Conservation (phyloP, 164 flowering plant genomes). For the Aristolochia contorta region DNA sequence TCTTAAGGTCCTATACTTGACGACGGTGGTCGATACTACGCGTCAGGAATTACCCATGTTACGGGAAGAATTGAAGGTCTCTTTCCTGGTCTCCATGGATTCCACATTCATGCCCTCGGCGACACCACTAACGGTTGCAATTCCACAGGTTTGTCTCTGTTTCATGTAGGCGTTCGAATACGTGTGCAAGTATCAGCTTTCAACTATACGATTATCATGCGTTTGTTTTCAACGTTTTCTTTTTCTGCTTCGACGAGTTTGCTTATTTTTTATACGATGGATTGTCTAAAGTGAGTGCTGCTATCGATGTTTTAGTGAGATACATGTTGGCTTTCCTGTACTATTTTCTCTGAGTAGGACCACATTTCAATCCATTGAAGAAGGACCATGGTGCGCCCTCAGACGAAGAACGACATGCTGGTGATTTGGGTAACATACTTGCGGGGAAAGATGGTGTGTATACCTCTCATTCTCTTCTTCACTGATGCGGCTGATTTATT, state of each 20-base stretch:
- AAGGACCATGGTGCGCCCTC: slow-evolving; percentile 72
- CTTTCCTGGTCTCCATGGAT: slow-evolving; percentile 75
- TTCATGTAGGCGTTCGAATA: neutral
- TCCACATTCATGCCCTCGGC: slow-evolving; percentile 88
- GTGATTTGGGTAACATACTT: slow-evolving; percentile 84
- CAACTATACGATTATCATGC: no score
- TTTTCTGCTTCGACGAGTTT: neutral
- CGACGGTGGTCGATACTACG: neutral
- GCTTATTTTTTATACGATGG: neutral
- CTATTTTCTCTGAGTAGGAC: slow-evolving; percentile 30
- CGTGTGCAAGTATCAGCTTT: no score
- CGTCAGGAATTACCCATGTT: slow-evolving; percentile 51
- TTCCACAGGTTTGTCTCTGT: slow-evolving; percentile 52
- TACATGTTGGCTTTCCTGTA: neutral
- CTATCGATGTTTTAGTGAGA: neutral
- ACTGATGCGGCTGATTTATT: neutral
- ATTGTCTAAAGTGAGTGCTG: neutral
- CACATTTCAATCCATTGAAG: slow-evolving; percentile 80
- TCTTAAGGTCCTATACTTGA: neutral
- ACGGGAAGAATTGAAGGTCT: slow-evolving; percentile 67
- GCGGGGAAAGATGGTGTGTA: slow-evolving; percentile 64
- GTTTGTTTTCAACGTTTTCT: neutral
- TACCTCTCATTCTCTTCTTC: neutral
- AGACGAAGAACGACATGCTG: slow-evolving; percentile 67
- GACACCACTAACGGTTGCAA: slow-evolving; percentile 93